Conservation (phyloP, 306 rosid species). For the Canavalia ensiformis region DNA sequence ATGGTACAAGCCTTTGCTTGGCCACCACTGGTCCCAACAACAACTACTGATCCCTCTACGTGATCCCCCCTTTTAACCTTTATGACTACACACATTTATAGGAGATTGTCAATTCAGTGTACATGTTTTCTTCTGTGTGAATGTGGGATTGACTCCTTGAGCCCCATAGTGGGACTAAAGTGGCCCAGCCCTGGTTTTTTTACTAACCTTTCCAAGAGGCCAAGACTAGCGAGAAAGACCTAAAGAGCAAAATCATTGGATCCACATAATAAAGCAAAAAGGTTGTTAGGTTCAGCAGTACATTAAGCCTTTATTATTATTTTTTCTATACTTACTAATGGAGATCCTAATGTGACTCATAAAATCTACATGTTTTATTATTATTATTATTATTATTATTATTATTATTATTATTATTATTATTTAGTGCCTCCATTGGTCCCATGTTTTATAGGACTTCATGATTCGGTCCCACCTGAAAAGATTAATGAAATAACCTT, state of each 20-base stretch:
- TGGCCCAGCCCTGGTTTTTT: conserved; percentile 46
- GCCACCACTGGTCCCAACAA: conserved; percentile 63
- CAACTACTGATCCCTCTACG: conserved; percentile 1
- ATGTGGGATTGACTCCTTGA: conserved; percentile 49
- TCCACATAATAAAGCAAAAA: conserved; percentile 65
- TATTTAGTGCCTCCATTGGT: conserved; percentile 44
- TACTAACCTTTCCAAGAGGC: conserved; percentile 32
- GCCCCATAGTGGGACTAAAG: conserved; percentile 49
- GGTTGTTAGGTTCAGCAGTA: conserved; percentile 55
- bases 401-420: conserved; percentile 2
- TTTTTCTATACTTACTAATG: conserved; percentile 45
- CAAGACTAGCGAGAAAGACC: conserved; percentile 28
- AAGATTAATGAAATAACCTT: conserved; percentile 39
- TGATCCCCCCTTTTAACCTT: conserved; percentile 48
- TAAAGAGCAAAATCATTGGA: conserved; percentile 69
- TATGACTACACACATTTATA: conserved; percentile 49
- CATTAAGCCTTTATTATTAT: background rate
- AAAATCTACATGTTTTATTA: conserved; percentile 42
- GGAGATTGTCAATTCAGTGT: conserved; percentile 48
- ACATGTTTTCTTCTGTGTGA: conserved; percentile 36
- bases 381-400: conserved; percentile 13
- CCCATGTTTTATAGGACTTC: conserved; percentile 49
- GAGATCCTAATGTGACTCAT: conserved; percentile 56
- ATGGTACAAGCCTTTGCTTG: conserved; percentile 41
- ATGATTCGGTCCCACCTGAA: conserved; percentile 49